A percentile compares a stretch with the other conserved stretches of the same genome.
Conservation (phyloP, 441 rosid genomes). For the Dalechampia spathulata region DNA sequence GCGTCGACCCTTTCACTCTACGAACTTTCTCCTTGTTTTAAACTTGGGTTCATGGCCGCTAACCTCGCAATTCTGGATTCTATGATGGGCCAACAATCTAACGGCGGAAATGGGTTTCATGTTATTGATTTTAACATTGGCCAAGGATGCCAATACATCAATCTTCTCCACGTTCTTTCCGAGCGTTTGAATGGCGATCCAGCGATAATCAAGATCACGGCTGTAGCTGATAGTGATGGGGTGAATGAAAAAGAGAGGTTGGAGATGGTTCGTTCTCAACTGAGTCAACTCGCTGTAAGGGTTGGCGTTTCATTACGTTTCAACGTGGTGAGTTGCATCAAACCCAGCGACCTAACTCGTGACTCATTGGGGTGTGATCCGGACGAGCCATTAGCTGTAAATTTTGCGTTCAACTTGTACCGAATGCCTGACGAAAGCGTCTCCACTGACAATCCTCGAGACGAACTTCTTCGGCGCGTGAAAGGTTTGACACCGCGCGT, state of each 20-base stretch:
- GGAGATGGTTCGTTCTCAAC: conserved; percentile 33
- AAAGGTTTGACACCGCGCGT: conserved; percentile 62
- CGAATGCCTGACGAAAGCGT: conserved; percentile 86
- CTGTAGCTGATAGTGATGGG: conserved; percentile 36
- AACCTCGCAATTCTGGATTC: conserved; percentile 71
- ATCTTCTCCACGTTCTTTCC: conserved; percentile 60
- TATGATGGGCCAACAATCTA: conserved; percentile 32
- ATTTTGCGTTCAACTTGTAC: conserved; percentile 68
- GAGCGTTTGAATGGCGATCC: conserved; percentile 29
- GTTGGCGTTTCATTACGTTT: conserved; percentile 40
- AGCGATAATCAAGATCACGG: conserved; percentile 51
- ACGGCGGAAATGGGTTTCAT: conserved; percentile 34
- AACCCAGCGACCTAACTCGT: conserved; percentile 47
- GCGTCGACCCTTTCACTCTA: conserved; percentile 50
- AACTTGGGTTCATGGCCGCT: conserved; percentile 80
- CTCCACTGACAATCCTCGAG: conserved; percentile 73
- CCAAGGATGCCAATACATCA: conserved; percentile 56
- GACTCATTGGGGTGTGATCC: conserved; percentile 68
- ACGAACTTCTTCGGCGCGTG: conserved; percentile 84
- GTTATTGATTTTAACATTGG: conserved; percentile 81
- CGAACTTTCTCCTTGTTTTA: conserved; percentile 72
- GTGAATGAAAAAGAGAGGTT: conserved; percentile 42
- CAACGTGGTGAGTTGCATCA: conserved; percentile 30
- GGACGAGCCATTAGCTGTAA: conserved; percentile 61
- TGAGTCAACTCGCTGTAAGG: conserved; percentile 32